Evolutionary conservation across 2,329 filamentous ascomycete genomes (phyloP), one percentile per base, ranked within the genome.

Genomic region (Diaporthe sp.): DNA sequence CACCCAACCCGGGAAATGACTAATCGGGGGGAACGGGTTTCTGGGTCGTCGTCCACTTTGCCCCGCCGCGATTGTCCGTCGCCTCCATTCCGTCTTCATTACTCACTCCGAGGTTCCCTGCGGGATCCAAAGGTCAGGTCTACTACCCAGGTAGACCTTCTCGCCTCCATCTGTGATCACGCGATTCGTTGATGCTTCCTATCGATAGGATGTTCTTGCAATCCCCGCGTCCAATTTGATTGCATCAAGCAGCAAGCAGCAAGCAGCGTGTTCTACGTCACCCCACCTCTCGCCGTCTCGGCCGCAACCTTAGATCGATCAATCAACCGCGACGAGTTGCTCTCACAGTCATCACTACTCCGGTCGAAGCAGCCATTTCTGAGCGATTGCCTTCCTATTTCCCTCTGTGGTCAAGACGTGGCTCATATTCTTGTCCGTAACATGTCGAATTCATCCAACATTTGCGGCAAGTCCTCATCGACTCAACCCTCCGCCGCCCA

Each of bases 381-480:
- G 22, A 30, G 63, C 47, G 19, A 25, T 53, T 13, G 3, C 7
- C 17, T 50, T 71, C 22, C 27, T 53, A 42, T 39, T 19, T 30
- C 17, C 27, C 44, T 44, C 10, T 25, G 19, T 63, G 30, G 32
- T 42, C 35, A 47, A 35, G 51, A 51, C 32, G 13, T n/a, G 3
- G 32, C 19, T 42, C 72, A 25, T 4, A 13, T 5, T 27, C 53
- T n/a, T 56, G 59, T 61, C 44, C 56, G 37, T 66, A 75, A 73
- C 47, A 76, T 76, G 75, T 78, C 81, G 79, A 81, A 81, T 70
- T 79, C 84, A 71, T 82, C 82, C 17, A 83, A 81, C 61, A 70
- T 82, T 83, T 88, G 87, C 83, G 74, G 74, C n/a, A 91, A 91
- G 84, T 86, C 88, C 82, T 85, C 88, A 66, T 79, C 81, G 61